Conservation (phyloP, 768 basidiomycete species). For the Lentinula edodes region DNA sequence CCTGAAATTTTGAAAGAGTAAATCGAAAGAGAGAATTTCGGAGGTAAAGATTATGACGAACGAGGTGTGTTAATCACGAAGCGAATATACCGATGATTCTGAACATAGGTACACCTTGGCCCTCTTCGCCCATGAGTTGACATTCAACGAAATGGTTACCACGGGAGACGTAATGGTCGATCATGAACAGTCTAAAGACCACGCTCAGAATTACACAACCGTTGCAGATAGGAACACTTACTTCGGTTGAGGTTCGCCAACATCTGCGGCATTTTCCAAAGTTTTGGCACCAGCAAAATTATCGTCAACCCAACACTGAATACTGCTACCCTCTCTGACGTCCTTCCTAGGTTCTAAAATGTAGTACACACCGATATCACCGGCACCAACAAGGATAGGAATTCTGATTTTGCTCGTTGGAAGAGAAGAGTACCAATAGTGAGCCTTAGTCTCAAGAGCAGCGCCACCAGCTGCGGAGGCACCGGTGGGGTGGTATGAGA, state of each 20-base stretch:
- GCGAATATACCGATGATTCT: constrained; percentile 90
- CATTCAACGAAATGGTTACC: constrained; percentile 96
- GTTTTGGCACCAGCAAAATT: constrained; percentile 75
- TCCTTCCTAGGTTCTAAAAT: constrained; percentile 60
- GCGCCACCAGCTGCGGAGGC: constrained; percentile 30
- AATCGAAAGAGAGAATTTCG: neutral
- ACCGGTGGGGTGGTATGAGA: constrained; percentile 62
- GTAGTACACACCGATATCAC: constrained; percentile 92
- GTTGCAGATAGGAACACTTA: constrained; percentile 24
- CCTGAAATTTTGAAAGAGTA: neutral
- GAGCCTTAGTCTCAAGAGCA: constrained; percentile 53
- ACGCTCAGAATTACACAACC: neutral
- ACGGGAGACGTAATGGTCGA: constrained; percentile 78
- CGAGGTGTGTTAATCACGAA: constrained; percentile 34
- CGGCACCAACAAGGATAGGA: constrained; percentile 78
- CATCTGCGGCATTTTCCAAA: constrained; percentile 72
- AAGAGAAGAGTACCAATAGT: constrained; percentile 91
- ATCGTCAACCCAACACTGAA: constrained; percentile 98
- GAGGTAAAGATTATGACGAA: no score
- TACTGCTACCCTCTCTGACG: constrained; percentile 58
- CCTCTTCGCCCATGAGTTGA: constrained; percentile 82
- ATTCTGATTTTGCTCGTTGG: constrained; percentile 81
- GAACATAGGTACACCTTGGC: constrained; percentile 71
- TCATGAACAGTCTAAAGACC: constrained; percentile 62
- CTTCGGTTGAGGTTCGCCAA: constrained; percentile 58